These are phyloP conservation scores for Acanthamoeba sp. DNA, from an alignment of 208 protist species.

Conservation along the genomic window DNA sequence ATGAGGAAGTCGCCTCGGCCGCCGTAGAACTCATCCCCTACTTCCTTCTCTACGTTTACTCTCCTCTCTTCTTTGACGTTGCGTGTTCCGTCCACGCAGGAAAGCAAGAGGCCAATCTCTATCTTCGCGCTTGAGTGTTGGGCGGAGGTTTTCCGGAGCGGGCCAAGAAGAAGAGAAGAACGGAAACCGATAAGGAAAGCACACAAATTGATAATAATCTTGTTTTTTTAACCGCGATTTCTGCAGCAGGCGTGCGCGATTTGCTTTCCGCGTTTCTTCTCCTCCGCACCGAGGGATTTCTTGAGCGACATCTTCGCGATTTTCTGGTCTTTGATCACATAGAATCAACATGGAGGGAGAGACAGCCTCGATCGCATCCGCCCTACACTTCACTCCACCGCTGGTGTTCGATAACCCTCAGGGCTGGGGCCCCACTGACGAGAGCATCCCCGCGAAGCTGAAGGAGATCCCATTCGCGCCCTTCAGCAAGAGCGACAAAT, in stretches of 20 bases:
- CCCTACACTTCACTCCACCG: not conserved
- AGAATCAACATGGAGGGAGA: conserved; percentile 25
- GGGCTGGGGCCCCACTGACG: conserved; percentile 82
- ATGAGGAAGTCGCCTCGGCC: not conserved
- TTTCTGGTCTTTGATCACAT: conserved; percentile 5
- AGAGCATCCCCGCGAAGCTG: conserved; percentile 76
- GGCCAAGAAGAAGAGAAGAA: not conserved
- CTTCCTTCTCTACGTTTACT: not conserved
- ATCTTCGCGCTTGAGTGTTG: no score
- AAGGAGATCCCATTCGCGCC: conserved; percentile 85
- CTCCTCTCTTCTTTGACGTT: not conserved
- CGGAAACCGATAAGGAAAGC: not conserved
- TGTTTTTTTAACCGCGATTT: not conserved
- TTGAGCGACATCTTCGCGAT: not conserved
- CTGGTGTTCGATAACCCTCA: conserved; percentile 73
- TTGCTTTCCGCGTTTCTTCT: not conserved
- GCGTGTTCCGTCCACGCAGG: conserved; percentile 11
- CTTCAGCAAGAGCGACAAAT: conserved; percentile 85
- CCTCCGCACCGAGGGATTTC: not conserved
- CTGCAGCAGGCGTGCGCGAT: not conserved
- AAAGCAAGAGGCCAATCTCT: not conserved
- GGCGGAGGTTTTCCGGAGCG: no score
- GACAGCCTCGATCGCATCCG: not conserved
- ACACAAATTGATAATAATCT: not conserved
- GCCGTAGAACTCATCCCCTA: conserved; percentile 11